Evolutionary conservation across 805 yeast genomes (phyloP).

Genomic region (Clavispora santaluciae): DNA sequence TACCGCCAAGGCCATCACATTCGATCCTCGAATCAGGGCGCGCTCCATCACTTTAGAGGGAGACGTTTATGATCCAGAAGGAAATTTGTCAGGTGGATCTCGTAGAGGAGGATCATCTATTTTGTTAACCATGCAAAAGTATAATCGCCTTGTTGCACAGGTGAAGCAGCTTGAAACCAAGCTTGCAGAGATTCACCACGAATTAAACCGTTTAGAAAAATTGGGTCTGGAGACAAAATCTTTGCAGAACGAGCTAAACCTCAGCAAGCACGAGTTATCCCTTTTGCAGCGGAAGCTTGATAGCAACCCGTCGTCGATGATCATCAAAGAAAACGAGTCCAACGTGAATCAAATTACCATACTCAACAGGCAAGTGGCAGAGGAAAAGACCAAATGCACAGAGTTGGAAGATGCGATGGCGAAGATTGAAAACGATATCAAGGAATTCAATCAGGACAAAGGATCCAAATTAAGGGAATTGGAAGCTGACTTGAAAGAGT

Average conservation of each 20-base stretch:
- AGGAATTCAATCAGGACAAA: conserved; percentile 75
- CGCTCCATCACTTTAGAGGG: conserved; percentile 89
- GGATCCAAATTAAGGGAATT: conserved; percentile 72
- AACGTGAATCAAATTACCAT: conserved; percentile 42
- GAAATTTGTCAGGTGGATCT: conserved; percentile 94
- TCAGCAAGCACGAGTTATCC: conserved; percentile 56
- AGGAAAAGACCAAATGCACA: conserved; percentile 19
- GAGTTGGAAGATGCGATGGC: conserved; percentile 41
- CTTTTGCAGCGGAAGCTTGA: conserved; percentile 51
- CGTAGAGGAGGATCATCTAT: conserved; percentile 55
- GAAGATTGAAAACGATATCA: conserved; percentile 66
- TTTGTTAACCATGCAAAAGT: conserved; percentile 61
- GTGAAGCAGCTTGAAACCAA: conserved; percentile 40
- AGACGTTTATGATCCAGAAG: conserved; percentile 93
- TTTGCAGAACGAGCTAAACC: conserved; percentile 53
- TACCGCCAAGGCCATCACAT: conserved; percentile 84
- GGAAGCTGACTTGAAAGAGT: conserved; percentile 43
- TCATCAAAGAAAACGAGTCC: conserved; percentile 46
- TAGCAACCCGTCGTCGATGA: conserved; percentile 50
- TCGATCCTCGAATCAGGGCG: conserved; percentile 72
- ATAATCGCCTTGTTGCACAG: conserved; percentile 42
- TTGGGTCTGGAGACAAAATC: conserved; percentile 47
- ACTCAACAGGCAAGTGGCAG: conserved; percentile 38
- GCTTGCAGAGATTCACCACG: conserved; percentile 33
- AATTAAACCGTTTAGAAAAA: conserved; percentile 38